These are phyloP conservation scores for Batrachochytrium dendrobatidis DNA, from an alignment of 371 early-diverging fungal species.

Conservation along the genomic window DNA sequence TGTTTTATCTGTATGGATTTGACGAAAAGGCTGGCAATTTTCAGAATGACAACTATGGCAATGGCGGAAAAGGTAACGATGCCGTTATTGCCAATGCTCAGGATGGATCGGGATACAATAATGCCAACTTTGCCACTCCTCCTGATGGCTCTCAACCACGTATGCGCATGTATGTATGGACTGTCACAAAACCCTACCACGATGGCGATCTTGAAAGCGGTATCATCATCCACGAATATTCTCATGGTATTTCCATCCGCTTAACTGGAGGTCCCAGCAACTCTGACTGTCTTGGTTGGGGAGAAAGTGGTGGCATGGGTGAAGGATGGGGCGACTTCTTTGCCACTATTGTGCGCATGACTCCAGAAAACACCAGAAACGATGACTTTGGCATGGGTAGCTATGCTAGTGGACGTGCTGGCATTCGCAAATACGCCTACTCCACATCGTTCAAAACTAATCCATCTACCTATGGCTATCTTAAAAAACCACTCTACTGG, in stretches of 20 bases:
- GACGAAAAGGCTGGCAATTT: constrained; percentile 92
- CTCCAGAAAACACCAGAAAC: constrained; percentile 44
- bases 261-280: constrained; percentile 90
- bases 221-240: constrained; percentile 61
- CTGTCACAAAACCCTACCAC: constrained; percentile 62
- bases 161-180: constrained; percentile 93
- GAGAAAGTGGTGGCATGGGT: constrained; percentile 55
- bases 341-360: constrained; percentile 78
- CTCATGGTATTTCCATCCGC: constrained; percentile 85
- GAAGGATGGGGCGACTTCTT: constrained; percentile 96
- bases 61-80: constrained; percentile 73
- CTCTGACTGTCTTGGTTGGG: constrained; percentile 82
- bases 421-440: constrained; percentile 83
- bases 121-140: constrained; percentile 92
- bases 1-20: constrained; percentile 78
- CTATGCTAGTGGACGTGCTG: constrained; percentile 70
- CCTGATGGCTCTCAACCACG: constrained; percentile 85
- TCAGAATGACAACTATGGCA: constrained; percentile 81
- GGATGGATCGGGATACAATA: constrained; percentile 74
- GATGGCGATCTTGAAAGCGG: constrained; percentile 93
- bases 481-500: constrained; percentile 81
- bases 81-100: constrained; percentile 93
- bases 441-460: constrained; percentile 74
- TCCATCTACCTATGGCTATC: constrained; percentile 78
- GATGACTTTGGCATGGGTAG: constrained; percentile 75